phyloP scores from a whole-genome alignment of 192 early-diverging fungal species.

The Gonapodya prolifera region DNA sequence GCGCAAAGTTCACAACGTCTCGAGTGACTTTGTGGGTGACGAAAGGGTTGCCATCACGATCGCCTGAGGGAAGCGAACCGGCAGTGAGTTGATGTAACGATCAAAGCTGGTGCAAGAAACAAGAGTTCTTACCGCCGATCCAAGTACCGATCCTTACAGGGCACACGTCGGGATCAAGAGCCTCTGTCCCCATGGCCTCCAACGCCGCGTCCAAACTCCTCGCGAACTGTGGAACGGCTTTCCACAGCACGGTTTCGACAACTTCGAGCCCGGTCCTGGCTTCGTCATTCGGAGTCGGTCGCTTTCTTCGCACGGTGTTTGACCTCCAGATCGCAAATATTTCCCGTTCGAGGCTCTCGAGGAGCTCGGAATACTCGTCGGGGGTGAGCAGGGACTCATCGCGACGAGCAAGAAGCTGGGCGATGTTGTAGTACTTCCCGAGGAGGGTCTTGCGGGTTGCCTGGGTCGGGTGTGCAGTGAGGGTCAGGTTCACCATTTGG shows the following conservation, averaged over 20 bases:
- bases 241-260: conserved; percentile 17
- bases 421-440: conserved; percentile 19
- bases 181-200: conserved; percentile 11
- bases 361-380: conserved; percentile 10
- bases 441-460: conserved; percentile 18
- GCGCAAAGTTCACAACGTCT: conserved; percentile 19
- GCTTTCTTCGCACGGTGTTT: conserved; percentile 21
- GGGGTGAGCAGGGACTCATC: conserved; percentile 18
- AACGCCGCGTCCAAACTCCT: conserved; percentile 15
- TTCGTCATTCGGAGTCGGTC: conserved; percentile 14
- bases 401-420: conserved; percentile 10
- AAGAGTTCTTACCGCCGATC: no score
- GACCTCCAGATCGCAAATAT: conserved; percentile 18
- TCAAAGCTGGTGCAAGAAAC: no score
- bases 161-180: conserved; percentile 11
- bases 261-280: conserved; percentile 19
- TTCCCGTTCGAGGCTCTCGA: conserved; percentile 8
- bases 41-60: conserved; percentile 24
- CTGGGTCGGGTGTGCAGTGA: conserved; percentile 23
- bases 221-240: conserved; percentile 16
- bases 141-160: not conserved
- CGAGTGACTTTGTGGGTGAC: conserved; percentile 18
- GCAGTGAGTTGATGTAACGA: no score
- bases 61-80: no score
- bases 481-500: conserved; percentile 15